phyloP scores from a whole-genome alignment of 352 stramenopile species.

The Phytophthora pisi region DNA sequence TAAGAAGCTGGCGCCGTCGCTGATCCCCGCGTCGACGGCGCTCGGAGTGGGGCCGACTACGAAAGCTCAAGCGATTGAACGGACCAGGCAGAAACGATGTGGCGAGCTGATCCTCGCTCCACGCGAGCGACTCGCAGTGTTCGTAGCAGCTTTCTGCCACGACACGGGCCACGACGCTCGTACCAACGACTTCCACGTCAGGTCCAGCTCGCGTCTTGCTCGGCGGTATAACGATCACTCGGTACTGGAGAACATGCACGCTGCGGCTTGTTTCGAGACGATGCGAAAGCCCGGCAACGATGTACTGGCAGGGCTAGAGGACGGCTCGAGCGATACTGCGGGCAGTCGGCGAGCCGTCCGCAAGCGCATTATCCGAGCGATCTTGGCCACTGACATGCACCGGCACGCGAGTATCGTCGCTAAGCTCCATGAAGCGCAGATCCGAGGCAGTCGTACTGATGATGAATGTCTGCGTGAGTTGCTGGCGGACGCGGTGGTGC shows the following conservation, averaged over 20 bases:
- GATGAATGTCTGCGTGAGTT: slow-evolving; percentile 68
- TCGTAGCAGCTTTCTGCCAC: slow-evolving; percentile 84
- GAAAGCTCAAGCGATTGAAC: slow-evolving; percentile 27
- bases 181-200: slow-evolving; percentile 91
- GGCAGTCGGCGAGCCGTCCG: slow-evolving; percentile 44
- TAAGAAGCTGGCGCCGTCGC: slow-evolving; percentile 31
- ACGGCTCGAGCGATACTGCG: slow-evolving; percentile 27
- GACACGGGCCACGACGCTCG: slow-evolving; percentile 90
- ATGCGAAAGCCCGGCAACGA: slow-evolving; percentile 73
- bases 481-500: slow-evolving; percentile 76
- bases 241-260: slow-evolving; percentile 91
- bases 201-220: slow-evolving; percentile 71
- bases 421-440: slow-evolving; percentile 72
- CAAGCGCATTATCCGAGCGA: slow-evolving; percentile 77
- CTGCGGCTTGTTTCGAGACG: slow-evolving; percentile 79
- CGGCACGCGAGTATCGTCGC: slow-evolving; percentile 74
- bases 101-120: slow-evolving; percentile 49
- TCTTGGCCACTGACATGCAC: slow-evolving; percentile 88
- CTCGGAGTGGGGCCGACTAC: slow-evolving; percentile 24
- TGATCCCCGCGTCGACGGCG: slow-evolving; percentile 27
- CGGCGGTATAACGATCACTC: slow-evolving; percentile 90
- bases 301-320: slow-evolving; percentile 56
- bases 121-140: slow-evolving; percentile 72
- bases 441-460: slow-evolving; percentile 53
- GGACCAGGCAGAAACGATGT: slow-evolving; percentile 34